Percentiles rank a stretch among this genome's conserved stretches.
These are phyloP conservation scores for Pseudotulostoma volvatum DNA, from an alignment of 495 filamentous ascomycete species.

Conservation along the genomic window DNA sequence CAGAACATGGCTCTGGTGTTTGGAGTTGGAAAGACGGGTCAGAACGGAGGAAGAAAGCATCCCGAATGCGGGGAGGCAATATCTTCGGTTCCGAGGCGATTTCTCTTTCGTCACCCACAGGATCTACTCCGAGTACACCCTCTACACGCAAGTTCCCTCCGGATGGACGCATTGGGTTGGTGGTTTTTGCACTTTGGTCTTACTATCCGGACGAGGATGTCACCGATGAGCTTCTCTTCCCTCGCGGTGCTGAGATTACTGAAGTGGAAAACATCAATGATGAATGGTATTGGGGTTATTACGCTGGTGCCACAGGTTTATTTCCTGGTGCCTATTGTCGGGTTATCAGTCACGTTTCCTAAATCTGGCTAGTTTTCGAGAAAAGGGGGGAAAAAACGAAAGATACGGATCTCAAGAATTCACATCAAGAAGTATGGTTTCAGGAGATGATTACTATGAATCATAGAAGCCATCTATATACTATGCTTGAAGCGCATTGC, in stretches of 20 bases:
- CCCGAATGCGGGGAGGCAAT: conserved; percentile 13
- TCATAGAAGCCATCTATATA: no score
- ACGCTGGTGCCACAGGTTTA: conserved; percentile 56
- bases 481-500: no score
- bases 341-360: neutral
- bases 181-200: conserved; percentile 48
- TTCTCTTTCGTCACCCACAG: conserved; percentile 3
- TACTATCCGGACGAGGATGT: conserved; percentile 50
- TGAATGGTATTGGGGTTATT: conserved; percentile 72
- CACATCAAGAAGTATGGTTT: no score
- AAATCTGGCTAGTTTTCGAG: no score
- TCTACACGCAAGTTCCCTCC: conserved; percentile 41
- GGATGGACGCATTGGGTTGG: conserved; percentile 48
- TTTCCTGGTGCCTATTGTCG: conserved; percentile 60
- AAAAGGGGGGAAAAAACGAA: no score
- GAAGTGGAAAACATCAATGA: conserved; percentile 73
- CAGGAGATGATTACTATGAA: no score
- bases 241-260: conserved; percentile 59
- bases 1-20: conserved; percentile 18
- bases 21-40: conserved; percentile 37
- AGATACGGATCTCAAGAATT: no score
- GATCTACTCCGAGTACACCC: conserved; percentile 1
- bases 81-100: neutral
- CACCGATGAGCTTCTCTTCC: conserved; percentile 66
- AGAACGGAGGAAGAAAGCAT: conserved; percentile 32